Evolutionary conservation across 164 flowering plant genomes (phyloP).

Genomic region (Santalum album): DNA sequence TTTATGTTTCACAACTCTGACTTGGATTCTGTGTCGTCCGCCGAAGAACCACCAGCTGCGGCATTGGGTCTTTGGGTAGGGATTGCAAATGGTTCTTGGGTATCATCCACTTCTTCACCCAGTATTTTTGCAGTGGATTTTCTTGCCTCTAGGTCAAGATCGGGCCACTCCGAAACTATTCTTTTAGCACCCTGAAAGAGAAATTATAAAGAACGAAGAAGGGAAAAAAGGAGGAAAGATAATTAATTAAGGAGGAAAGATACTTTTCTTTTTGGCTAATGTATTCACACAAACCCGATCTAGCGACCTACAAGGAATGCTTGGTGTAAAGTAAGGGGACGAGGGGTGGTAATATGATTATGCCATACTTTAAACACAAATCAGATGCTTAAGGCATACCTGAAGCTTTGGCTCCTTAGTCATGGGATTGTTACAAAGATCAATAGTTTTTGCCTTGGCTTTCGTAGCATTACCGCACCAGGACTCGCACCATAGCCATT

Average conservation of each 20-base stretch:
- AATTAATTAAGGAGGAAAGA: too few relatives aligned
- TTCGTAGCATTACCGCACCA: slow-evolving; percentile 97
- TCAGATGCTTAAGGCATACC: slow-evolving; percentile 25
- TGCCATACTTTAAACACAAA: neutral
- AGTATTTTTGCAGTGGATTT: slow-evolving; percentile 57
- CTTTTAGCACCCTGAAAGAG: slow-evolving; percentile 75
- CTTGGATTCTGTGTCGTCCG: slow-evolving; percentile 26
- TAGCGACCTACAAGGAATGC: too few relatives aligned
- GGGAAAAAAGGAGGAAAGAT: neutral
- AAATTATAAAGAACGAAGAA: neutral
- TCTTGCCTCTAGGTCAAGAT: slow-evolving; percentile 81
- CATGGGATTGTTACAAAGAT: slow-evolving; percentile 98
- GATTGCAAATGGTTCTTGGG: slow-evolving; percentile 21
- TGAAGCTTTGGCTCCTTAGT: slow-evolving; percentile 98
- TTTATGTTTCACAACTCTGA: slow-evolving; percentile 42
- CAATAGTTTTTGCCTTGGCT: slow-evolving; percentile 84
- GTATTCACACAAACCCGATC: too few relatives aligned
- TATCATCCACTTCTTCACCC: slow-evolving; percentile 59
- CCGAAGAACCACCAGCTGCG: neutral
- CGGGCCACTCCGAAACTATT: slow-evolving; percentile 87
- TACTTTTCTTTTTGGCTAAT: too few relatives aligned
- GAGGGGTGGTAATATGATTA: too few relatives aligned
- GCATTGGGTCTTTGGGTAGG: slow-evolving; percentile 7
- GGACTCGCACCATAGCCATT: slow-evolving; percentile 99
- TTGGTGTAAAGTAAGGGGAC: too few relatives aligned